Evolutionary conservation across 495 filamentous ascomycete genomes (phyloP).

Genomic region (Pseudoneurospora amorphoporcata): DNA sequence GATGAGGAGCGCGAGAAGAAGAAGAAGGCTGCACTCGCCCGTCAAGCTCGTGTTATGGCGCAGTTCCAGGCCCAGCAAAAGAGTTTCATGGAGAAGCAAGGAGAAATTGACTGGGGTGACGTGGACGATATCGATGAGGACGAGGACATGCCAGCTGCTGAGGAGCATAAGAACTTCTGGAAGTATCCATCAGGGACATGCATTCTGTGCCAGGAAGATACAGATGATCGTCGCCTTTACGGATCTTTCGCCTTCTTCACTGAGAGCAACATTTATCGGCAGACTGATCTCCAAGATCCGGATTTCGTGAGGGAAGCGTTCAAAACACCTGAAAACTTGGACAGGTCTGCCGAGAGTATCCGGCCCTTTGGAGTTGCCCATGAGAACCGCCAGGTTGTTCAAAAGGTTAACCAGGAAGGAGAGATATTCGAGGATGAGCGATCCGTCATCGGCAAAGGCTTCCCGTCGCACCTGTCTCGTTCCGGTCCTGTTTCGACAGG

Average conservation of each 20-base stretch:
- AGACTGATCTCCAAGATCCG: constrained; percentile 69
- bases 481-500: constrained; percentile 81
- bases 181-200: constrained; percentile 93
- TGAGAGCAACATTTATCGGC: constrained; percentile 76
- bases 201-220: constrained; percentile 93
- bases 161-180: constrained; percentile 66
- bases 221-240: constrained; percentile 77
- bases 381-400: constrained; percentile 68
- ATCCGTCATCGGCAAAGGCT: constrained; percentile 81
- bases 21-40: constrained; percentile 77
- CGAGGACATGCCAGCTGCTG: constrained; percentile 53
- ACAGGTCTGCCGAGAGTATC: constrained; percentile 68
- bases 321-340: constrained; percentile 66
- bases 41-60: constrained; percentile 89
- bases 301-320: constrained; percentile 79
- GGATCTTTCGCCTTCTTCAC: constrained; percentile 86
- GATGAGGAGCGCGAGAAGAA: constrained; percentile 70
- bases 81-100: constrained; percentile 79
- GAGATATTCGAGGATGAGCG: constrained; percentile 59
- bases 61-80: constrained; percentile 96
- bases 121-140: constrained; percentile 53
- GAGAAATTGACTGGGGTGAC: constrained; percentile 75
- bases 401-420: constrained; percentile 63
- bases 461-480: constrained; percentile 53
- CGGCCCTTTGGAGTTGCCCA: constrained; percentile 85